Base-by-base conservation (phyloP, 352 stramenopile genomes). In the Phytophthora pseudosyringae region DNA sequence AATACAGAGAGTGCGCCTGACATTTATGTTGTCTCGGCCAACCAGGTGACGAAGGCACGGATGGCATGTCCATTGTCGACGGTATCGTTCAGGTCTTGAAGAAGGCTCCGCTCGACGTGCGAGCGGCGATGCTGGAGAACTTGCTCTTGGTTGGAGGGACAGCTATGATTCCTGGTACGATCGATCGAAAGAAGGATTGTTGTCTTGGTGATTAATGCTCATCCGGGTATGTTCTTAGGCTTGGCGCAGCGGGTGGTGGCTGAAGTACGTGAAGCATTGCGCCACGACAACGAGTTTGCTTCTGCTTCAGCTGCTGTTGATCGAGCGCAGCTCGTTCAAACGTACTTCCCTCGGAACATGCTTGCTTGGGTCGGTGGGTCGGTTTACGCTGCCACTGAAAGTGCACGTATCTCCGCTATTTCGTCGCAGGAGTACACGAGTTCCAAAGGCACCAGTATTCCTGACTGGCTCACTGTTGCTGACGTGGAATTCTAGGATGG, bases 301-400 rank as follows among this genome's bases (percentile, higher is more conserved):
- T 78, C 70, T 39, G 59, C 67, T 41, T 56, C 50, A 10, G 51
- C 48, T 12, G 61, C 79, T 32, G 71, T 83, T 18, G 64, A 83
- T 21, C 63, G 53, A 16, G 67, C 75, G 18, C 47, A 67, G 33
- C 60, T 94, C 5, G 70, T 89, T 26, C 56, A 60, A 18, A 72
- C 77, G 3, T 75, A 78, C 29, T 96, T 94, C 53, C 88, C 88
- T 6, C 70, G 74, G 0, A 94, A 92, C 53, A 67, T 96, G 64
- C 65, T 94, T 25, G 62, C 75, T 3, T 96, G 88, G 88, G 67
- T 96, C 29, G 88, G 88, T 18, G 86, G 75, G 0, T 94, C 86
- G 15, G 73, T 96, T 64, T 94, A 89, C 33, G 88, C 80, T 15
- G 71, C 82, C 7, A 94, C 81, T 5, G 78, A 90, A 36, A 72